Conservation (phyloP, 768 basidiomycete genomes). For the Podaxis sp. region DNA sequence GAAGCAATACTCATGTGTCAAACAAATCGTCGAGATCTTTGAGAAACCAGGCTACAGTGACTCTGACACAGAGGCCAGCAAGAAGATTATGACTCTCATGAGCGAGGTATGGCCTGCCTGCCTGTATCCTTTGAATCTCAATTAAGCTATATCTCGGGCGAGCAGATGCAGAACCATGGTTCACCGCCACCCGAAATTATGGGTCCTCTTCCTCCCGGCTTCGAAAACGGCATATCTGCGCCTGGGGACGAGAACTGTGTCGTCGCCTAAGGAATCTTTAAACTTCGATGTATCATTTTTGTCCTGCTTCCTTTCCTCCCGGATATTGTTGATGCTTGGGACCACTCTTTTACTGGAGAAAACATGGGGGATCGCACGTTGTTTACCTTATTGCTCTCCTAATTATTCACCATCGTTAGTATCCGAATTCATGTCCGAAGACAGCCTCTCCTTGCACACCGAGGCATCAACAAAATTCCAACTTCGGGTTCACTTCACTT, state of each 20-base stretch:
- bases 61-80: conserved; percentile 42
- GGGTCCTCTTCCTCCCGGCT: conserved; percentile 76
- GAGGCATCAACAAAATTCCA: background rate
- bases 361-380: background rate
- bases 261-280: conserved; percentile 24
- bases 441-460: background rate
- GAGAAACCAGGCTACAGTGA: conserved; percentile 62
- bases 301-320: background rate
- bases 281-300: background rate
- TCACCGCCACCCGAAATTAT: conserved; percentile 81
- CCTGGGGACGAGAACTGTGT: conserved; percentile 27
- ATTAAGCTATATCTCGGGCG: background rate
- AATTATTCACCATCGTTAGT: background rate
- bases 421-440: background rate
- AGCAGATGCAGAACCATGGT: conserved; percentile 76
- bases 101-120: conserved; percentile 52
- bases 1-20: conserved; percentile 57
- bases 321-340: background rate
- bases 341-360: background rate
- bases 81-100: conserved; percentile 68
- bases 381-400: background rate
- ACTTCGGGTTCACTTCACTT: background rate
- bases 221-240: conserved; percentile 23
- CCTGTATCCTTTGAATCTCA: background rate
- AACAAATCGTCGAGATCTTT: conserved; percentile 62